Evolutionary conservation across 2,329 filamentous ascomycete genomes (phyloP).

Genomic region (Eurotiales sp.): DNA sequence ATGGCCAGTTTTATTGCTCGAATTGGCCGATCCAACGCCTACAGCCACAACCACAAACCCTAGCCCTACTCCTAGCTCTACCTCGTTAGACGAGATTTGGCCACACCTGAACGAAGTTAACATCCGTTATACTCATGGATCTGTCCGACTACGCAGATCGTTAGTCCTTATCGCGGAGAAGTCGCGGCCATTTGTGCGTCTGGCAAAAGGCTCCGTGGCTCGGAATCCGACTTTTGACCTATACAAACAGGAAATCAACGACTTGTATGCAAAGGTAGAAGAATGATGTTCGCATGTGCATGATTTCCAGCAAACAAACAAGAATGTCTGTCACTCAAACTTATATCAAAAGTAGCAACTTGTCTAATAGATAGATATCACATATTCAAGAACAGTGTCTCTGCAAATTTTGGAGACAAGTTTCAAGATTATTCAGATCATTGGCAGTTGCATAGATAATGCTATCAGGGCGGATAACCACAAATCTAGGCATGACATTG

Average conservation of each 20-base stretch:
- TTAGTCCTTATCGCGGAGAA: constrained; percentile 3
- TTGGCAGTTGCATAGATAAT: no score
- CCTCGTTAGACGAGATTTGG: constrained; percentile 9
- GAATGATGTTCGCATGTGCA: neutral
- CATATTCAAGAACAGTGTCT: no score
- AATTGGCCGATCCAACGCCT: constrained; percentile 11
- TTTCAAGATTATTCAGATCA: no score
- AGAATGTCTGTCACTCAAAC: no score
- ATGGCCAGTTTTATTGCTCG: constrained; percentile 21
- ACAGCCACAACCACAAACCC: neutral
- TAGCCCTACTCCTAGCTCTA: neutral
- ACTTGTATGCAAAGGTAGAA: constrained; percentile 5
- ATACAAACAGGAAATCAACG: constrained; percentile 8
- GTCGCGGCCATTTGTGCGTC: constrained; percentile 7
- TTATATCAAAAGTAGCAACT: no score
- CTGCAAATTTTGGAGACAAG: no score
- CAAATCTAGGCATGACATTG: no score
- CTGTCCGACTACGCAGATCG: constrained; percentile 7
- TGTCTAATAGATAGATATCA: no score
- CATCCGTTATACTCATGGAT: neutral
- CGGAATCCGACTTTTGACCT: constrained; percentile 9
- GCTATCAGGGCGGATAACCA: no score
- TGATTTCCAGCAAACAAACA: no score
- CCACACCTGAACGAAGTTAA: constrained; percentile 5
- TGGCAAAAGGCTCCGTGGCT: constrained; percentile 10